Conservation (phyloP, 495 filamentous ascomycete genomes). For the Sordaria brevicollis region DNA sequence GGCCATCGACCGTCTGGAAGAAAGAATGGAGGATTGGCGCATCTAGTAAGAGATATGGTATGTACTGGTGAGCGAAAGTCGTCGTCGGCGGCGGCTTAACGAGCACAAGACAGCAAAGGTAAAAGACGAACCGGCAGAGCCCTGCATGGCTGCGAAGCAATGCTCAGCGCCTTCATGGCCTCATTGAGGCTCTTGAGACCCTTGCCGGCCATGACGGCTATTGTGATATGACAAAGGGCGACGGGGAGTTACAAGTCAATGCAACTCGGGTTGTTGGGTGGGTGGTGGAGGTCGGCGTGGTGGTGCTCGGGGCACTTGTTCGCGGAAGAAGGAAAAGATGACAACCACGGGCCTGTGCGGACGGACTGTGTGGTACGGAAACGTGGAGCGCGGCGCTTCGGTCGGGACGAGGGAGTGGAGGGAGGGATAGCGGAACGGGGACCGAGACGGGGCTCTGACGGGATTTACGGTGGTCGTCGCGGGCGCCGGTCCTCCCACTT, state of each 20-base stretch:
- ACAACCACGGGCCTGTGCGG: not conserved
- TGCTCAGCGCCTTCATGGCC: slow-evolving; percentile 32
- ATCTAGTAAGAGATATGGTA: not conserved
- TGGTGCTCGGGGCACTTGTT: not conserved
- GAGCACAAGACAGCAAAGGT: not conserved
- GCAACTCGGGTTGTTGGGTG: not conserved
- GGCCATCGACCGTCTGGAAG: slow-evolving; percentile 57
- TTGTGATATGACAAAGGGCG: not conserved
- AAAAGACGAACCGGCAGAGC: slow-evolving; percentile 17
- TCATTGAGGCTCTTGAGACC: slow-evolving; percentile 35
- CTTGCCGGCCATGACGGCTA: slow-evolving; percentile 31
- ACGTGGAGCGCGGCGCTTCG: not conserved
- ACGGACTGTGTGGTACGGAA: not conserved
- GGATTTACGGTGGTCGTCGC: not conserved
- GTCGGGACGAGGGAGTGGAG: no score
- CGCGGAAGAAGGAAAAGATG: not conserved
- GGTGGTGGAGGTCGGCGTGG: not conserved
- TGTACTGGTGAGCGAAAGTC: not conserved
- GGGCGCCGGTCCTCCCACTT: not conserved
- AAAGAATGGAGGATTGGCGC: not conserved
- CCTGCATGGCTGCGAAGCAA: slow-evolving; percentile 30
- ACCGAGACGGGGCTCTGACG: not conserved
- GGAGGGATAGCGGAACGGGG: not conserved
- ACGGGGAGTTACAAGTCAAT: slow-evolving; percentile 4
- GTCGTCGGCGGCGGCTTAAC: not conserved